Evolutionary conservation across 2,329 filamentous ascomycete species (phyloP).

Genomic region (Mycosphaerella arachidis): DNA sequence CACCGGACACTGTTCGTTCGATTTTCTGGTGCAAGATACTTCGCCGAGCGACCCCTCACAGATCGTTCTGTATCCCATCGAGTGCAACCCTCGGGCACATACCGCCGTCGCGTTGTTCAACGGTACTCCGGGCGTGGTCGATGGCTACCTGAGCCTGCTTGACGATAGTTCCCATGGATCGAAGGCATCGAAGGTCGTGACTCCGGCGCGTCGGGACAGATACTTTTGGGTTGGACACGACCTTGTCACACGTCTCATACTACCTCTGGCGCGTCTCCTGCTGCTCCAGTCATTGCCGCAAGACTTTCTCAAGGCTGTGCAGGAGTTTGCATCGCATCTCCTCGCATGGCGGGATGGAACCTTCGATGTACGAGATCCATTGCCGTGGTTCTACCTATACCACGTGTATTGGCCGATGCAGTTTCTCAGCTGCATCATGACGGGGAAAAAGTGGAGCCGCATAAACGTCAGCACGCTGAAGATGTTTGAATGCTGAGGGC

Average conservation of each 20-base stretch:
- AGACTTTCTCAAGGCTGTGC: slow-evolving; percentile 26
- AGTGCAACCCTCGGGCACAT: slow-evolving; percentile 66
- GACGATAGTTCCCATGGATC: slow-evolving; percentile 20
- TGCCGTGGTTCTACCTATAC: slow-evolving; percentile 50
- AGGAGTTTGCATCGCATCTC: slow-evolving; percentile 40
- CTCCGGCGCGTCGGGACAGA: slow-evolving; percentile 23
- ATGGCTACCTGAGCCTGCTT: slow-evolving; percentile 51
- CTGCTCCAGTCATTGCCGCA: slow-evolving; percentile 23
- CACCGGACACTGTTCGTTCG: slow-evolving; percentile 69
- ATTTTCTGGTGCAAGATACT: slow-evolving; percentile 58
- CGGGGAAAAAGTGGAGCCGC: slow-evolving; percentile 56
- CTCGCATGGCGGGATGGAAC: slow-evolving; percentile 49
- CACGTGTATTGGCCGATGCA: slow-evolving; percentile 51
- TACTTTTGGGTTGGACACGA: slow-evolving; percentile 69
- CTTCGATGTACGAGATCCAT: slow-evolving; percentile 46
- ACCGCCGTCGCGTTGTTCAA: slow-evolving; percentile 62
- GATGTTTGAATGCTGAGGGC: slow-evolving; percentile 45
- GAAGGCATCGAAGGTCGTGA: slow-evolving; percentile 16
- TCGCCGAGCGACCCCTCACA: slow-evolving; percentile 22
- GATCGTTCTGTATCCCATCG: slow-evolving; percentile 58
- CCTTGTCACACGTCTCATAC: slow-evolving; percentile 49
- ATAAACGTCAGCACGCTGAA: slow-evolving; percentile 65
- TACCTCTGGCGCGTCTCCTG: slow-evolving; percentile 43
- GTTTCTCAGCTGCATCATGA: slow-evolving; percentile 46
- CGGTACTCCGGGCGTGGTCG: slow-evolving; percentile 40